These are phyloP conservation scores for Tephrocybe sp. DNA, from an alignment of 768 basidiomycete genomes.

Conservation along the genomic window DNA sequence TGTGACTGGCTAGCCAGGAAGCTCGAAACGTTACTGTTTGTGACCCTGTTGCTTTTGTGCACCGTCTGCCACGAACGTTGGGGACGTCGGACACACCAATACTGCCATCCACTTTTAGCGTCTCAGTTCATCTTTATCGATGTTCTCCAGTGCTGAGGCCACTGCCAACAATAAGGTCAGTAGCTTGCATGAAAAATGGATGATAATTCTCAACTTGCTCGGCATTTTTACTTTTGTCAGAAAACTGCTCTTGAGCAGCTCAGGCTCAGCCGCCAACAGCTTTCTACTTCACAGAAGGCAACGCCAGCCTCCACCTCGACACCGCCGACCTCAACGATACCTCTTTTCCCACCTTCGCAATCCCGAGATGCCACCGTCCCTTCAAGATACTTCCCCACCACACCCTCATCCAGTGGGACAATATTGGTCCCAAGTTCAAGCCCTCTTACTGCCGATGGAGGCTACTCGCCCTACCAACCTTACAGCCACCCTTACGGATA, in stretches of 20 bases:
- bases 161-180: conserved; percentile 51
- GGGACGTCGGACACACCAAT: conserved; percentile 12
- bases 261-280: conserved; percentile 37
- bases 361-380: conserved; percentile 73
- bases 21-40: conserved; percentile 17
- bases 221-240: conserved; percentile 23
- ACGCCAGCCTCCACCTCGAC: conserved; percentile 26
- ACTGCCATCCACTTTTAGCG: background rate
- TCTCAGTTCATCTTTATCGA: conserved; percentile 26
- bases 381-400: conserved; percentile 56
- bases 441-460: conserved; percentile 44
- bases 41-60: conserved; percentile 19
- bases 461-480: conserved; percentile 35
- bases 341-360: conserved; percentile 50
- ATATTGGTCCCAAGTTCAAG: conserved; percentile 80
- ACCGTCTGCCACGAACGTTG: conserved; percentile 9
- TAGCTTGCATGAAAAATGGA: conserved; percentile 15
- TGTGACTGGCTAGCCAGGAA: conserved; percentile 53
- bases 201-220: conserved; percentile 16
- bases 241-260: conserved; percentile 46
- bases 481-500: conserved; percentile 31
- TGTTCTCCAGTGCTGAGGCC: conserved; percentile 47
- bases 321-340: conserved; percentile 18
- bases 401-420: conserved; percentile 46
- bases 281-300: conserved; percentile 25